Evolutionary conservation across 306 rosid genomes (phyloP).

Genomic region (Notholithocarpus densiflorus): DNA sequence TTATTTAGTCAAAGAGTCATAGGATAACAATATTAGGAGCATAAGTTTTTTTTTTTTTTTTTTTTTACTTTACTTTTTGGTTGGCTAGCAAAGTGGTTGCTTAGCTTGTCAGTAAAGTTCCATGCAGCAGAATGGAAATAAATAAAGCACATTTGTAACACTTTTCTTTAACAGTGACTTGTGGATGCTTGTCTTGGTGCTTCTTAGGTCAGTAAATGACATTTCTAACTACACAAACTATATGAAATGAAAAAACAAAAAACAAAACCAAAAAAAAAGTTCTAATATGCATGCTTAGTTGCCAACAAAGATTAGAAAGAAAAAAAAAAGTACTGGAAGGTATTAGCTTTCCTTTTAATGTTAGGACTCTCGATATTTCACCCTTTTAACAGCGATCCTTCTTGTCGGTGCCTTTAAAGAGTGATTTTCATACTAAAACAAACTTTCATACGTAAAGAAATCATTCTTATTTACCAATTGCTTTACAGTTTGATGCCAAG

Average conservation of each 20-base stretch:
- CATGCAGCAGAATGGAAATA: constrained; percentile 15
- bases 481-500: too few species aligned
- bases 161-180: neutral
- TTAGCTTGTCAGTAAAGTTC: constrained; percentile 33
- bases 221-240: too few species aligned
- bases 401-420: neutral
- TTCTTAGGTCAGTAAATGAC: too few species aligned
- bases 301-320: neutral
- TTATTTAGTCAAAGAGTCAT: neutral
- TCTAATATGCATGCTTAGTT: neutral
- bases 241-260: too few species aligned
- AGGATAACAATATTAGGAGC: neutral
- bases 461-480: too few species aligned
- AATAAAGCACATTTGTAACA: neutral
- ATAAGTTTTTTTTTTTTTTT: too few species aligned
- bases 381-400: neutral
- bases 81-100: constrained; percentile 33
- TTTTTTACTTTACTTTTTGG: neutral
- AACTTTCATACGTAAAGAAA: too few species aligned
- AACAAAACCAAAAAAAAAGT: too few species aligned
- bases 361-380: neutral
- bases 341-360: neutral
- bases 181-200: neutral
- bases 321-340: neutral
- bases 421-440: neutral